phyloP scores from a whole-genome alignment of 148 eudicot genomes.

The Bassia scoparia region DNA sequence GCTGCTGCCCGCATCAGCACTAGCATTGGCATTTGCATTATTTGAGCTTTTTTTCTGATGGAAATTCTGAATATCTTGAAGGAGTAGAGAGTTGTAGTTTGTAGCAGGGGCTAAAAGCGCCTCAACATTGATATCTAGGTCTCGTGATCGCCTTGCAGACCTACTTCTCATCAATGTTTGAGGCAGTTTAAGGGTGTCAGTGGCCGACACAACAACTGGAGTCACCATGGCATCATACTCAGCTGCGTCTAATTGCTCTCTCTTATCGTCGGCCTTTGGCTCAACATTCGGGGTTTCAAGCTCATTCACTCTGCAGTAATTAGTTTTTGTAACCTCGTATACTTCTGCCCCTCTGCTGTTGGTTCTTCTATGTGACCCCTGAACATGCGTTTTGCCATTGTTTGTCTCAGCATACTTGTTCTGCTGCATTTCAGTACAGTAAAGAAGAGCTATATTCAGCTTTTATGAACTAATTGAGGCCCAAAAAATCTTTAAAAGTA shows the following conservation, averaged over 20 bases:
- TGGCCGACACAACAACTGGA: constrained; percentile 37
- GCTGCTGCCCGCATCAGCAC: constrained; percentile 12
- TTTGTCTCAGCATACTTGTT: constrained; percentile 38
- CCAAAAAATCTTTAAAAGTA: neutral
- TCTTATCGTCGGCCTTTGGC: constrained; percentile 23
- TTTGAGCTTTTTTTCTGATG: constrained; percentile 52
- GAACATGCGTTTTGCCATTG: constrained; percentile 29
- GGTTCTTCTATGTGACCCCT: constrained; percentile 38
- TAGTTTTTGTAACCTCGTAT: constrained; percentile 29
- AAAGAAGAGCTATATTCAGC: neutral
- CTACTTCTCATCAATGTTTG: constrained; percentile 57
- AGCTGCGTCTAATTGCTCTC: constrained; percentile 14
- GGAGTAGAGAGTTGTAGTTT: constrained; percentile 56
- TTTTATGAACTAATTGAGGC: neutral
- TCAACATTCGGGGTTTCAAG: constrained; percentile 26
- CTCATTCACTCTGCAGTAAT: constrained; percentile 37
- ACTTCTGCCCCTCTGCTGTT: constrained; percentile 36
- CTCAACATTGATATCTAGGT: constrained; percentile 69
- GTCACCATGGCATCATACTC: constrained; percentile 41
- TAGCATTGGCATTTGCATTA: constrained; percentile 14
- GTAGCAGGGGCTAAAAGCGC: constrained; percentile 41
- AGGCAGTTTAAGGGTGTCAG: constrained; percentile 48
- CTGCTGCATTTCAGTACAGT: constrained; percentile 29
- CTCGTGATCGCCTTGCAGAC: constrained; percentile 80
- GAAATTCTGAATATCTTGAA: constrained; percentile 90